A percentile compares a stretch with the other conserved stretches of the same genome.
These are phyloP conservation scores for Paragyromitra xinjiangensis DNA, from an alignment of 495 filamentous ascomycete genomes.

Conservation along the genomic window DNA sequence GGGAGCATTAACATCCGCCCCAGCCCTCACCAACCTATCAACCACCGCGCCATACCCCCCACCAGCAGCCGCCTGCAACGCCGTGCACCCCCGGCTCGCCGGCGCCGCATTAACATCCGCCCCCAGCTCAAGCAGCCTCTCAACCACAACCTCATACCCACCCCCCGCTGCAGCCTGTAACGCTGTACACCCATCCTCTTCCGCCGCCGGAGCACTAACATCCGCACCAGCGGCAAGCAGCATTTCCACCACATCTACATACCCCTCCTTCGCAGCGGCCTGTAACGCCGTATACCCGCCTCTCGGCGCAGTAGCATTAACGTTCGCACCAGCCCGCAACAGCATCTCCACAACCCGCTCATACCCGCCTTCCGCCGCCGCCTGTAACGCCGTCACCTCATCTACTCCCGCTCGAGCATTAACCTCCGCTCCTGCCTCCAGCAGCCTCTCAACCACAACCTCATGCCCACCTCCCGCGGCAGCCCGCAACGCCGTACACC, in stretches of 20 bases:
- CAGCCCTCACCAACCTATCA: neutral
- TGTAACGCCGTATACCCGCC: neutral
- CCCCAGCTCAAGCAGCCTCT: neutral
- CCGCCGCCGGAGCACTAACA: neutral
- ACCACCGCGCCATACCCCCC: neutral
- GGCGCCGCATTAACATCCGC: neutral
- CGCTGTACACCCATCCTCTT: neutral
- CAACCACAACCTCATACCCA: neutral
- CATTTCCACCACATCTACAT: neutral
- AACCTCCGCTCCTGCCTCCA: neutral
- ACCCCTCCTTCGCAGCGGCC: neutral
- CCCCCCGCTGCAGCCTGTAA: neutral
- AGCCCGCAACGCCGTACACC: too few species aligned
- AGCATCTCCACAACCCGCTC: neutral
- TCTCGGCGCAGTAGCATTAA: neutral
- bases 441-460: neutral
- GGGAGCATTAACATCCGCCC: neutral
- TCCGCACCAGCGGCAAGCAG: neutral
- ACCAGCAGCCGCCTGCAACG: neutral
- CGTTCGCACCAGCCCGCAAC: neutral
- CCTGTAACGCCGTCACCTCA: too few species aligned
- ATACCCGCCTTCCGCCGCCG: neutral
- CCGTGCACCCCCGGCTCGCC: neutral
- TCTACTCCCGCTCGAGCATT: neutral
- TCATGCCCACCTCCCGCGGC: neutral